phyloP scores from a whole-genome alignment of 352 stramenopile genomes.

The Globisporangium parvum region DNA sequence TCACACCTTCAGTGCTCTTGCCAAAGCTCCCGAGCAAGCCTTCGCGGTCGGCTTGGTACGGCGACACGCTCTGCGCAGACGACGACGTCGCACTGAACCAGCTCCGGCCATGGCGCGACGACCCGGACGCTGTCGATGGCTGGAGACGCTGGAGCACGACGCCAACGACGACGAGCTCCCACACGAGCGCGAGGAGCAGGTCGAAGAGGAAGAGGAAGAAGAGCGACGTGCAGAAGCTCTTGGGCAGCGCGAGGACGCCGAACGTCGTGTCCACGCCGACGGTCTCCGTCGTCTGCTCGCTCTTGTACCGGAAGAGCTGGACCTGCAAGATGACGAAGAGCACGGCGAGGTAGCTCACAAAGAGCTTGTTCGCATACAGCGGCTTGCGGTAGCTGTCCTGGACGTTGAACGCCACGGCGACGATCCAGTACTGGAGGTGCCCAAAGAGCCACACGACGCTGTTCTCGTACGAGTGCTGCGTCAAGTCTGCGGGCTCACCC shows the following conservation, averaged over 20 bases:
- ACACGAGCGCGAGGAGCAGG: constrained; percentile 39
- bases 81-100: constrained; percentile 3
- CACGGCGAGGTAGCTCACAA: constrained; percentile 42
- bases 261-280: constrained; percentile 58
- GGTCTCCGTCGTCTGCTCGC: constrained; percentile 32
- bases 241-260: constrained; percentile 42
- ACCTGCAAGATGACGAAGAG: constrained; percentile 50
- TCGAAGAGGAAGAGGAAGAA: constrained; percentile 72
- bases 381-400: constrained; percentile 55
- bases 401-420: constrained; percentile 60
- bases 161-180: constrained; percentile 55
- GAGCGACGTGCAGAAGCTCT: constrained; percentile 48
- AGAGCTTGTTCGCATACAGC: constrained; percentile 45
- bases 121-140: constrained; percentile 16
- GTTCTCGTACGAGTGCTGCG: constrained; percentile 71
- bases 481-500: constrained; percentile 42
- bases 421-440: constrained; percentile 73
- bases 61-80: constrained; percentile 28
- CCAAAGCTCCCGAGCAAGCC: constrained; percentile 27
- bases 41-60: constrained; percentile 44
- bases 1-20: too few species aligned
- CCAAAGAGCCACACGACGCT: constrained; percentile 74
- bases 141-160: constrained; percentile 47
- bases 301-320: constrained; percentile 66
- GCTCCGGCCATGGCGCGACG: constrained; percentile 1